Base-by-base conservation (phyloP, 225 moss, liverwort and hornwort genomes). In the Sphagnum tenellum region DNA sequence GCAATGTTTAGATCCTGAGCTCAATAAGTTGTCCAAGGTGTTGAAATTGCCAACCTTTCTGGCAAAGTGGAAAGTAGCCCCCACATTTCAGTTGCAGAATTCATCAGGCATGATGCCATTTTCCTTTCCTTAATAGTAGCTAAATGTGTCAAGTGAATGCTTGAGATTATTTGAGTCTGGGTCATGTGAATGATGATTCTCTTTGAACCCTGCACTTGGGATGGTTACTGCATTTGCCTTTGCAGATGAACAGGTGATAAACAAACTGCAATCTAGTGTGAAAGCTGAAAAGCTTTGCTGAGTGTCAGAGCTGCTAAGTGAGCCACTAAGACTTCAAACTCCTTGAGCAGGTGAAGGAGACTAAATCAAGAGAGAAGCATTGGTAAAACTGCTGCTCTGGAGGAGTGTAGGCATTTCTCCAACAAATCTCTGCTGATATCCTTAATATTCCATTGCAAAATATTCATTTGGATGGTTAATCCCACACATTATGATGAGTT, bases 311-410 rank as follows among this genome's bases (percentile, higher is more conserved):
- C 86, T 99, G 71, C 98, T 93, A 12, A 74, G 70, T 59, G 77
- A 72, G 48, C 90, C 90, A 47, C 76, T 90, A 67, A 90, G 93
- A 53, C 75, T 83, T 68, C 69, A 73, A 69, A 29, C 89, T 89
- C 11, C 80, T 99, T 45, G 81, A 88, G 13, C 83, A 83, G 10
- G 69, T 99, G 76, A 87, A 90, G 77, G 87, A 87, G 76, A 68
- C 82, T 6, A 93, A 99, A 72, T 73, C 80, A 57, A 74, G 68
- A 71, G 98, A 99, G 78, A 99, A 76, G 69, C 68, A 77, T 60
- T 99, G 98, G 98, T 86, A 89, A 84, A 93, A 93, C 75, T 90
- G 85, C 86, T 90, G 90, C 79, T 99, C 98, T 76, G 98, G 98
- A 88, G 93, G 93, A 87, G 98, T 99, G 93, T 99, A 95, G 92